These are phyloP conservation scores for Penicillium bovifimosum DNA, from an alignment of 495 filamentous ascomycete genomes.

Conservation along the genomic window DNA sequence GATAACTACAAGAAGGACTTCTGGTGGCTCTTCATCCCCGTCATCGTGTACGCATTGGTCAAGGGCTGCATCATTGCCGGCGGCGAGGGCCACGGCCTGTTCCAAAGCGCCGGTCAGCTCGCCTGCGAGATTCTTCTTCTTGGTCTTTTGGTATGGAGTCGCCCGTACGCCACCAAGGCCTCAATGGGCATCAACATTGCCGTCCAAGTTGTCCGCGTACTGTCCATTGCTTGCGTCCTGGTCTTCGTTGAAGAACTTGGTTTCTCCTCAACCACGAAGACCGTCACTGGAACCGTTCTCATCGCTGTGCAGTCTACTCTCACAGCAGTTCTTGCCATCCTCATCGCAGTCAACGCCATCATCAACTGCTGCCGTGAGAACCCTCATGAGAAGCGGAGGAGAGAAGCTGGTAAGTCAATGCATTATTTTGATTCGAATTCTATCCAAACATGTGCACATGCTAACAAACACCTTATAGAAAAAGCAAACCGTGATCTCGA, in stretches of 20 bases:
- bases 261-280: constrained; percentile 90
- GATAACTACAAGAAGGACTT: constrained; percentile 87
- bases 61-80: constrained; percentile 85
- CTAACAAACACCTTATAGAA: constrained; percentile 45
- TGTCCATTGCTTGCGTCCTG: constrained; percentile 84
- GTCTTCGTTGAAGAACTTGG: constrained; percentile 93
- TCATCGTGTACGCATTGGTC: constrained; percentile 87
- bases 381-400: constrained; percentile 77
- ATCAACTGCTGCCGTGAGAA: constrained; percentile 78
- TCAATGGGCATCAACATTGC: constrained; percentile 90
- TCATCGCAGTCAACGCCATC: constrained; percentile 86
- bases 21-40: constrained; percentile 95
- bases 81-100: constrained; percentile 78
- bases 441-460: background rate
- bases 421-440: background rate
- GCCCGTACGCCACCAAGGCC: constrained; percentile 78
- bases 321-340: constrained; percentile 76
- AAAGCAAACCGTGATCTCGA: constrained; percentile 79
- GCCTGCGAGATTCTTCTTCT: constrained; percentile 70
- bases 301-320: constrained; percentile 84
- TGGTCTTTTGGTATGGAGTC: constrained; percentile 70
- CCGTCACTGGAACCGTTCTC: constrained; percentile 80
- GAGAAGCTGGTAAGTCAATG: constrained; percentile 69
- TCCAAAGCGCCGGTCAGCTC: constrained; percentile 73
- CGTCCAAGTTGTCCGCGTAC: constrained; percentile 89